Percentiles rank a stretch among this genome's conserved stretches.
These are phyloP conservation scores for Candida ovalis DNA, from an alignment of 805 yeast genomes.

Conservation along the genomic window DNA sequence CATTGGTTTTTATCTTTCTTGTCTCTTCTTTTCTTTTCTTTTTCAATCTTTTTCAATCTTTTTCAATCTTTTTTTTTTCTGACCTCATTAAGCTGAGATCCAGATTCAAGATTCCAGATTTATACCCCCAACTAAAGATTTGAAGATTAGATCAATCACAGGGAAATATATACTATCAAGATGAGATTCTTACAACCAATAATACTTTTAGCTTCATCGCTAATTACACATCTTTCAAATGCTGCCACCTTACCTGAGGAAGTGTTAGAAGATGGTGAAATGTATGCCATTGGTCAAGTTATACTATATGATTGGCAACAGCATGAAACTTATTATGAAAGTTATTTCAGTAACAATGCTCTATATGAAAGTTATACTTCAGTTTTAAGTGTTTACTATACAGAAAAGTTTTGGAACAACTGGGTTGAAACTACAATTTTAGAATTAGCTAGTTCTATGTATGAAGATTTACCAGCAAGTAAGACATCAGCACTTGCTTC, in stretches of 20 bases:
- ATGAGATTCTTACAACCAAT: not conserved
- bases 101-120: too few species aligned
- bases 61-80: too few species aligned
- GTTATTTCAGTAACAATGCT: constrained; percentile 1
- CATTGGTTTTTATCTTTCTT: too few species aligned
- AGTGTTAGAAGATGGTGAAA: not conserved
- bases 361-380: constrained; percentile 3
- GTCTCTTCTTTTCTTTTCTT: too few species aligned
- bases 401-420: constrained; percentile 1
- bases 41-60: too few species aligned
- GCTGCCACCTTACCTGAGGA: not conserved
- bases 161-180: not conserved
- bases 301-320: not conserved
- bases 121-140: too few species aligned
- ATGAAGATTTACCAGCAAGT: constrained; percentile 1
- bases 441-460: not conserved
- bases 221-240: not conserved
- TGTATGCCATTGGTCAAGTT: constrained; percentile 2
- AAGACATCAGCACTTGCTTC: not conserved
- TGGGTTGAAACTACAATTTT: constrained; percentile 1
- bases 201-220: not conserved
- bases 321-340: not conserved
- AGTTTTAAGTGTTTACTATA: not conserved
- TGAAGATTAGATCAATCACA: too few species aligned
- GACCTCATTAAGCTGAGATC: too few species aligned